Percentiles rank a stretch among this genome's conserved stretches.
Evolutionary conservation across 2,329 filamentous ascomycete genomes (phyloP).

Genomic region (Nigrograna mackinnonii): DNA sequence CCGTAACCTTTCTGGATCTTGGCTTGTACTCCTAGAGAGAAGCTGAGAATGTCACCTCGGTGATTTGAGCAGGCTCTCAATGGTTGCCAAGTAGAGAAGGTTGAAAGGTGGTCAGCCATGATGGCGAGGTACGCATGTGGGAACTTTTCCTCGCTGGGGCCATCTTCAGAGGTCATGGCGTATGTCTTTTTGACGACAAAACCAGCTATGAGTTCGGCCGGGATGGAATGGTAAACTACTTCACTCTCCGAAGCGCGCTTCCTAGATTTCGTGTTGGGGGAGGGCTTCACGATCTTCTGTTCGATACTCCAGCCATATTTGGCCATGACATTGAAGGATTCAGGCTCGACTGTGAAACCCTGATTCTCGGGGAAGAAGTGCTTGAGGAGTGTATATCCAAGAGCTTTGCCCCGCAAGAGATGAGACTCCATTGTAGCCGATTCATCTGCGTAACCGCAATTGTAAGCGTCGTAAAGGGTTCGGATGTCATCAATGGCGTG

Average conservation of each 20-base stretch:
- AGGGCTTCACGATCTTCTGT: too few relatives aligned
- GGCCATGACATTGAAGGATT: slow-evolving; percentile 10
- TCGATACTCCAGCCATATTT: slow-evolving; percentile 9
- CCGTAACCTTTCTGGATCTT: slow-evolving; percentile 18
- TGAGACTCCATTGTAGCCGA: slow-evolving; percentile 9
- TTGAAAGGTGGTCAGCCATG: slow-evolving; percentile 24
- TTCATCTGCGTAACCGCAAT: slow-evolving; percentile 8
- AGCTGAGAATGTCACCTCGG: slow-evolving; percentile 23
- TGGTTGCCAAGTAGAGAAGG: slow-evolving; percentile 10
- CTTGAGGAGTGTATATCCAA: slow-evolving; percentile 20
- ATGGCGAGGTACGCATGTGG: slow-evolving; percentile 24
- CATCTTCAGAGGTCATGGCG: neutral
- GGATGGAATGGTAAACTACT: slow-evolving; percentile 17
- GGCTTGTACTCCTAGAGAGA: slow-evolving; percentile 15
- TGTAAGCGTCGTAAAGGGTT: slow-evolving; percentile 13
- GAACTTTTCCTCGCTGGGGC: neutral
- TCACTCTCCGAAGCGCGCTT: too few relatives aligned
- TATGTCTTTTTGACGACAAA: slow-evolving; percentile 19
- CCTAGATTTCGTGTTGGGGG: too few relatives aligned
- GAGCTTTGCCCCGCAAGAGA: slow-evolving; percentile 18
- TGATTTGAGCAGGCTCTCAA: slow-evolving; percentile 7
- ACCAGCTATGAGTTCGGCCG: slow-evolving; percentile 19
- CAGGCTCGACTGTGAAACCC: slow-evolving; percentile 17
- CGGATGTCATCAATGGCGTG: slow-evolving; percentile 11
- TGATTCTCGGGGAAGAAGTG: slow-evolving; percentile 25